Evolutionary conservation across 2,329 filamentous ascomycete species (phyloP), one percentile per base, ranked within the genome.

Genomic region (Nemania sp.): DNA sequence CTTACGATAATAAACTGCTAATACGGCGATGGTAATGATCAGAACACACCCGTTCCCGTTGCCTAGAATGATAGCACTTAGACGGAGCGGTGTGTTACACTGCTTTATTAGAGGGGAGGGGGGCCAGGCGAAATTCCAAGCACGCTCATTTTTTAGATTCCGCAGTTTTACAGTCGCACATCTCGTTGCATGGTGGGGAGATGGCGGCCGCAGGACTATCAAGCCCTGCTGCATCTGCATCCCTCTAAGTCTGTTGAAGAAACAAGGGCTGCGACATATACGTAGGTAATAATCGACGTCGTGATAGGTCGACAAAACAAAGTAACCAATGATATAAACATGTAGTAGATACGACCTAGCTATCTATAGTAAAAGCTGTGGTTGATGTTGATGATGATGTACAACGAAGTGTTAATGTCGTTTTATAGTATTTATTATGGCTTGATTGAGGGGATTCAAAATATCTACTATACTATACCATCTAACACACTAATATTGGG

Each of bases 1-100:
- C 64, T 64, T 69, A 61, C 56, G 60, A 69, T 61, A 60, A n/a
- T n/a, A n/a, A n/a, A 61, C 35, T 51, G 51, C 52, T 59, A 60
- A 59, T 58, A 62, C 29, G 13, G 62, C 45, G 29, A 62, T 54
- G 57, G 20, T 32, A 47, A 51, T 56, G 32, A 26, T 38, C 20
- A 56, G 67, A 60, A 38, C 32, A 49, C 38, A 43, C 38, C 57
- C 38, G 56, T 41, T 59, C 29, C 61, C 52, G 56, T 29, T 63
- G 63, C 54, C 59, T 38, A 53, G 53, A 57, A 41, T 55, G 13
- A 60, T 47, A 24, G 45, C 38, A 38, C n/a, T n/a, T n/a, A n/a
- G n/a, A n/a, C n/a, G n/a, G 62, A 47, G 66, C 59, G 69, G 69
- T 70, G 68, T 70, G 66, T 66, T 64, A 64, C 69, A 70, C 69